Evolutionary conservation across 805 yeast species (phyloP), one percentile per base, ranked within the genome.

Genomic region (Kazachstania viticola): DNA sequence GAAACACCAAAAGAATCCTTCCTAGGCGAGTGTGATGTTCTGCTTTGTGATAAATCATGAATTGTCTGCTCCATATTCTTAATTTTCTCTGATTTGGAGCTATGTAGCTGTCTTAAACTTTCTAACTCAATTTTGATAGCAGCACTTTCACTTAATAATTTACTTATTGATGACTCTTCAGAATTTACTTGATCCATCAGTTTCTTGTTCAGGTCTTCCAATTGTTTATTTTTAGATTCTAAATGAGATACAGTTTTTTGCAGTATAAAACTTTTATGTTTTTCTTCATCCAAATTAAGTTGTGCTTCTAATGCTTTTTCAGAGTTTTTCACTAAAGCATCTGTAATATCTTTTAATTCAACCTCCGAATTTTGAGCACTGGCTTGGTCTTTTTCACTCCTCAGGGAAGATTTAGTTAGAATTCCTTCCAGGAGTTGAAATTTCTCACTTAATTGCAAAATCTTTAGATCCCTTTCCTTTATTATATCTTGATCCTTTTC

Each of bases 171-270:
- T 22, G 34, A 25, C 28, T 48, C 51, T 17, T 48, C 40, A 3
- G 27, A 21, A 8, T 44, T 38, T 16, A 47, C 36, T 34, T 45
- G 48, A 9, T 42, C 42, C 23, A 48, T 22, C 15, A 49, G 36
- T 26, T 38, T 45, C 12, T 30, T n/a, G 36, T 49, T 49, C 49
- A 48, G 42, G 3, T 40, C 30, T 27, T 46, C 48, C 25, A 44
- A 30, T 14, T 41, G 35, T 27, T 31, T 19, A 9, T 35, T 40
- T 17, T 37, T 49, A 1, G 38, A 31, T 3, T 24, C 28, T 22
- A 30, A 29, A 16, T 37, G 34, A n/a, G 30, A 34, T 13, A 44
- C 9, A 18, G 36, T 35, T 25, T 36, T 30, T n/a, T 34, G 26
- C 18, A 44, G 26, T 16, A 27, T 34, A 2, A 24, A 30, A 15